Base-by-base conservation (phyloP, 1,284 basidiomycete species). In the Moniliophthora roreri region DNA sequence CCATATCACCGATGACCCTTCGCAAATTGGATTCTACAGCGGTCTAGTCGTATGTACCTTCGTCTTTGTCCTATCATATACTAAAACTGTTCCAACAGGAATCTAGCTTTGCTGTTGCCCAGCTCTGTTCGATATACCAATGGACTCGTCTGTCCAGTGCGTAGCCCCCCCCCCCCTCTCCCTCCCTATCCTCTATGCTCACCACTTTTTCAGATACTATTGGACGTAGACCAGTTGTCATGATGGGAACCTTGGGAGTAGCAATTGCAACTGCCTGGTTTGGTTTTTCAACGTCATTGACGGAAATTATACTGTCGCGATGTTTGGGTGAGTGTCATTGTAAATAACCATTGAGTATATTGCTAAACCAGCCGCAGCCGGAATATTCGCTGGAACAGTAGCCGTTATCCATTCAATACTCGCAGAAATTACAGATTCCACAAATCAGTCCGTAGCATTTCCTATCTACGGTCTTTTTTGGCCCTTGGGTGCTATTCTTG, bases 121-220 rank as follows among this genome's bases (percentile, higher is more conserved):
- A 86, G 59, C 66, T 87, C 9, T 60, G 74, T 16, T 77, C 79
- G n/a, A 84, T 85, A 50, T 83, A 82, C 59, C 78, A 78, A 9
- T 84, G 80, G 80, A 81, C 81, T 1, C 70, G 69, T 44, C 58
- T 83, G 24, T 84, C 82, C 51, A 80, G 82, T 80, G 46, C n/a
- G 72, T 48, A 21, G 7, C 34, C n/a, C n/a, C 16, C 37, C 1
- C 15, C 10, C 5, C 15, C 6, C 21, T 26, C n/a, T 24, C 13
- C 34, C 20, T 11, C 28, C 24, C 7, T 16, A 16, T 28, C 20
- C 20, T n/a, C n/a, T n/a, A 21, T 35, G n/a, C n/a, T n/a, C n/a
- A n/a, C n/a, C n/a, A n/a, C n/a, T n/a, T 3, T 4, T 21, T 2
- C 18, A 80, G 83, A 87, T 65, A 64, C 66, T 39, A 70, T 84